Conservation (phyloP, 208 protist species). For the Acanthamoeba sp. region DNA sequence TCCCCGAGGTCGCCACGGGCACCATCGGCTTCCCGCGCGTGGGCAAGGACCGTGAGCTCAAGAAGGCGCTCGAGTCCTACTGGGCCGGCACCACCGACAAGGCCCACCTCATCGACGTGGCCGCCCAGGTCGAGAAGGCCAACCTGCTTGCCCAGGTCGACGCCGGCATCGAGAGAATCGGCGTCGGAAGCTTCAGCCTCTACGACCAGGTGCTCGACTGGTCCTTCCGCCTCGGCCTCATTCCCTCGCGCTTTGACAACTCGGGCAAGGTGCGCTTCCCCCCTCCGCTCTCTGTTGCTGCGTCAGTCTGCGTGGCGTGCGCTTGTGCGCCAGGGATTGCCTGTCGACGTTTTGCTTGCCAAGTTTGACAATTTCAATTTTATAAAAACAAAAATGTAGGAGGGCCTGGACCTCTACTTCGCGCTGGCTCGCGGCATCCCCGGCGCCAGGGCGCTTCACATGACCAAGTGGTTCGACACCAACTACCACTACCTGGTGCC, state of each 20-base stretch:
- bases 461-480: constrained; percentile 96
- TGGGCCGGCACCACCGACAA: constrained; percentile 90
- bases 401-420: constrained; percentile 91
- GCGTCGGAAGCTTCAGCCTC: constrained; percentile 91
- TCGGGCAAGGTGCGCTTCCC: constrained; percentile 71
- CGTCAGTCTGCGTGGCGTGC: neutral
- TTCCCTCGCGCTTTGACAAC: constrained; percentile 88
- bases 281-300: neutral
- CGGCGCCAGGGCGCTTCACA: constrained; percentile 90
- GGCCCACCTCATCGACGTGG: constrained; percentile 84
- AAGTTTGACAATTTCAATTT: neutral
- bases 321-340: neutral
- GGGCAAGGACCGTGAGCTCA: constrained; percentile 92
- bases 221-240: constrained; percentile 90
- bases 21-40: constrained; percentile 92
- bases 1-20: constrained; percentile 51
- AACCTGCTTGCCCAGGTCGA: constrained; percentile 77
- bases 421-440: constrained; percentile 91
- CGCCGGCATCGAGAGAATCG: constrained; percentile 88
- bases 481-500: constrained; percentile 96
- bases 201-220: constrained; percentile 92
- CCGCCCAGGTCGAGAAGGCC: constrained; percentile 67
- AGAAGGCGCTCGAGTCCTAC: constrained; percentile 92
- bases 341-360: neutral
- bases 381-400: neutral